phyloP scores from a whole-genome alignment of 371 early-diverging fungal genomes.

The Mortierella sp. region DNA sequence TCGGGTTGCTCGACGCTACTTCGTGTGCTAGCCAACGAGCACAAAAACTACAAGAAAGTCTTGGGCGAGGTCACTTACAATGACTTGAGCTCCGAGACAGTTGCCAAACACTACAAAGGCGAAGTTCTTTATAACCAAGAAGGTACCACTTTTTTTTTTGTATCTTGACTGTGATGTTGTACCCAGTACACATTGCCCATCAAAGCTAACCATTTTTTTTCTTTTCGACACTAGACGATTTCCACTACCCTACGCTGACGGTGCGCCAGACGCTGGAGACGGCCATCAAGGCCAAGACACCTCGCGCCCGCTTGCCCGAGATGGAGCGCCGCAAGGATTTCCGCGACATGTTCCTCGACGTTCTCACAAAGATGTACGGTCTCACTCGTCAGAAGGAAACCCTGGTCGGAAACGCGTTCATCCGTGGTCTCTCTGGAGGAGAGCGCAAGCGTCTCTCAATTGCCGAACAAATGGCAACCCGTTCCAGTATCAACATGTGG shows the following conservation, averaged over 20 bases:
- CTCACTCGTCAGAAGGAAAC: slow-evolving; percentile 82
- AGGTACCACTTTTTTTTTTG: slow-evolving; percentile 20
- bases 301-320: slow-evolving; percentile 67
- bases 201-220: neutral
- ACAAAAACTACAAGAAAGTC: slow-evolving; percentile 69
- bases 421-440: slow-evolving; percentile 90
- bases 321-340: slow-evolving; percentile 61
- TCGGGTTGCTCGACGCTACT: slow-evolving; percentile 82
- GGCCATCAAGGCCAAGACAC: slow-evolving; percentile 77
- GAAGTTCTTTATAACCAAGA: slow-evolving; percentile 79
- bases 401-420: slow-evolving; percentile 86
- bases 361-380: slow-evolving; percentile 79
- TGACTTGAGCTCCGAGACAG: slow-evolving; percentile 66
- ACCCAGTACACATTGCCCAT: slow-evolving; percentile 54
- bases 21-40: slow-evolving; percentile 75
- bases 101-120: slow-evolving; percentile 67
- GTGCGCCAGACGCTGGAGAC: slow-evolving; percentile 76
- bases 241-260: slow-evolving; percentile 77
- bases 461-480: slow-evolving; percentile 88
- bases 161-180: slow-evolving; percentile 4
- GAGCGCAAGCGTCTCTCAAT: slow-evolving; percentile 91
- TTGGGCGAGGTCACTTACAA: slow-evolving; percentile 72
- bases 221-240: slow-evolving; percentile 64
- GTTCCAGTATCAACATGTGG: slow-evolving; percentile 83
- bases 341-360: slow-evolving; percentile 61